phyloP scores from a whole-genome alignment of 2,329 filamentous ascomycete species.

The Capronia coronata region DNA sequence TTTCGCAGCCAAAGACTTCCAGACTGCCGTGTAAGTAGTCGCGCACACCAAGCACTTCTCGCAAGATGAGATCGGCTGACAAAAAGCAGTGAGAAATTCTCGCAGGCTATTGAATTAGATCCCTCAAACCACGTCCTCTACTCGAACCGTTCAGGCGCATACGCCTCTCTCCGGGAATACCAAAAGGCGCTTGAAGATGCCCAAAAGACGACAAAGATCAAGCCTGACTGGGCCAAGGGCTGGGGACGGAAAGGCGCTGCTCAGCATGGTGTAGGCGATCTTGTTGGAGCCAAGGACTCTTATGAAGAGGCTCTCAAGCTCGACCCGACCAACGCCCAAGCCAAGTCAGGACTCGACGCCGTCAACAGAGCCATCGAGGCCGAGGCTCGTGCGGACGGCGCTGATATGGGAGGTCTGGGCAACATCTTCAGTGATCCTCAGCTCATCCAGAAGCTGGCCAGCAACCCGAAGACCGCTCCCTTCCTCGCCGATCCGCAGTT shows the following conservation, averaged over 20 bases:
- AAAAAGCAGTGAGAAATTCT: conserved; percentile 75
- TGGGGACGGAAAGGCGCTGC: conserved; percentile 91
- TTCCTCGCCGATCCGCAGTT: conserved; percentile 77
- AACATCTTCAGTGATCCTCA: conserved; percentile 92
- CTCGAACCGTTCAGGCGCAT: conserved; percentile 84
- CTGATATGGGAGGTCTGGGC: conserved; percentile 66
- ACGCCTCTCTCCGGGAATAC: conserved; percentile 87
- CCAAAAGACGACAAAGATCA: conserved; percentile 85
- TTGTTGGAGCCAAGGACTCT: conserved; percentile 77
- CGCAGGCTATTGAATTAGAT: conserved; percentile 82
- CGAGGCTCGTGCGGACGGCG: conserved; percentile 58
- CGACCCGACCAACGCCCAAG: conserved; percentile 83
- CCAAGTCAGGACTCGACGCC: conserved; percentile 77
- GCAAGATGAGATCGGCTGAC: conserved; percentile 6
- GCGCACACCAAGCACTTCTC: conserved; percentile 26
- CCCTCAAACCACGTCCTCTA: conserved; percentile 92
- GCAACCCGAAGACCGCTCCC: conserved; percentile 84
- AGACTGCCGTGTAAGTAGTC: conserved; percentile 78
- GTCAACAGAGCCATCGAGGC: conserved; percentile 83
- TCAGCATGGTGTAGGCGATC: conserved; percentile 77
- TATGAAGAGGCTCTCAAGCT: conserved; percentile 93
- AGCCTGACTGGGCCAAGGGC: conserved; percentile 97
- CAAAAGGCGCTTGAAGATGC: conserved; percentile 80
- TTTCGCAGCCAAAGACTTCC: conserved; percentile 94
- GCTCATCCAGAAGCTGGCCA: conserved; percentile 80